Evolutionary conservation across 2,329 filamentous ascomycete genomes (phyloP).

Genomic region (Fusarium mexicanum): DNA sequence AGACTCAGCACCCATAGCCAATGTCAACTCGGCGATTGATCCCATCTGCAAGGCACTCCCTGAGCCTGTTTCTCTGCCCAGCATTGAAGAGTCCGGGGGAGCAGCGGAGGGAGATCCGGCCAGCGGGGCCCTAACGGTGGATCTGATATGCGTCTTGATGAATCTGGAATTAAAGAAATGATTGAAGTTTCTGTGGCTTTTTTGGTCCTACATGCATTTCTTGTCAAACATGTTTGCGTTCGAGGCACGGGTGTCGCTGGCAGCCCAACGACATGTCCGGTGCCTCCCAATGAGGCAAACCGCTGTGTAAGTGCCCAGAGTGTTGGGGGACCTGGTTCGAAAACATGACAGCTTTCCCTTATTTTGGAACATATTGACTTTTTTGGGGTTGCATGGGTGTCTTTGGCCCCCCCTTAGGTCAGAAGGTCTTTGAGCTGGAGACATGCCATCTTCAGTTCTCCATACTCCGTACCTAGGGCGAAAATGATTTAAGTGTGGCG

Average conservation of each 20-base stretch:
- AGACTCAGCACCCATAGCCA: slow-evolving; percentile 8
- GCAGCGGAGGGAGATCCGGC: slow-evolving; percentile 13
- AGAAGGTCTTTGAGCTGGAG: background rate
- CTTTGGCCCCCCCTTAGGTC: slow-evolving; percentile 3
- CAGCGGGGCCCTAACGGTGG: slow-evolving; percentile 3
- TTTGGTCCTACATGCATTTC: background rate
- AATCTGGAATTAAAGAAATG: slow-evolving; percentile 13
- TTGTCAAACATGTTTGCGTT: background rate
- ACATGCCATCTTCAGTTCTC: background rate
- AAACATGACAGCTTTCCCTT: background rate
- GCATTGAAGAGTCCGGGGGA: slow-evolving; percentile 25
- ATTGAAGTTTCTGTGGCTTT: background rate
- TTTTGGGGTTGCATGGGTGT: slow-evolving; percentile 4
- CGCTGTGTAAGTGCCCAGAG: background rate
- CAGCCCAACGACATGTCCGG: slow-evolving; percentile 11
- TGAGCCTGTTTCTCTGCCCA: slow-evolving; percentile 12
- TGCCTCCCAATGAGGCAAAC: background rate
- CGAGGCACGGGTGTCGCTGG: background rate
- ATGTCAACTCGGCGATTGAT: slow-evolving; percentile 20
- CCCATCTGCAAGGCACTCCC: slow-evolving; percentile 31
- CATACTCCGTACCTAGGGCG: background rate
- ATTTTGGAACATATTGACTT: slow-evolving; percentile 6
- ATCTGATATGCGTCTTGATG: slow-evolving; percentile 30
- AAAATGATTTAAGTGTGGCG: slow-evolving; percentile 39
- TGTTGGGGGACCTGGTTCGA: background rate